A percentile compares a stretch with the other conserved stretches of the same genome.
Evolutionary conservation across 1,284 basidiomycete genomes (phyloP).

Genomic region (Laetiporus sulphureus): DNA sequence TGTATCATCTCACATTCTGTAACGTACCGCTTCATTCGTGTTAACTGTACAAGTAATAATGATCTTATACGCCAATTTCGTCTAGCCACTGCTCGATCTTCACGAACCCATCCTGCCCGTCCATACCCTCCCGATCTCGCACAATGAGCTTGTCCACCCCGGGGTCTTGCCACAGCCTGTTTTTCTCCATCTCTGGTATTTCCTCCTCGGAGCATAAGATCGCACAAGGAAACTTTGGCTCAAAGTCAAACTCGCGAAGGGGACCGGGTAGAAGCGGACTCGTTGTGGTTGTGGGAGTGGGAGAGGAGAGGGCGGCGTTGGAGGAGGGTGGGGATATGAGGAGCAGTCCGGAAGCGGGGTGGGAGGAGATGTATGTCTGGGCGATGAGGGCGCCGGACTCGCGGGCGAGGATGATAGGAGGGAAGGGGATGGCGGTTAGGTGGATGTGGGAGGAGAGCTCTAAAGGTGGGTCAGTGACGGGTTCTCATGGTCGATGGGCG

Average conservation of each 20-base stretch:
- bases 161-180: conserved; percentile 15
- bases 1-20: too few relatives aligned
- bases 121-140: conserved; percentile 6
- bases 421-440: conserved; percentile 48
- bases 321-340: conserved; percentile 51
- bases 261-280: conserved; percentile 31
- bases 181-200: conserved; percentile 6
- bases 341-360: conserved; percentile 54
- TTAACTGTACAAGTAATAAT: too few relatives aligned
- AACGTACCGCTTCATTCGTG: too few relatives aligned
- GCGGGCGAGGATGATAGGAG: conserved; percentile 56
- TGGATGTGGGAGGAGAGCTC: conserved; percentile 35
- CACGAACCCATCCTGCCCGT: conserved; percentile 16
- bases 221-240: conserved; percentile 58
- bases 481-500: too few relatives aligned
- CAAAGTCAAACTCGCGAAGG: conserved; percentile 49
- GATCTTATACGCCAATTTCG: conserved; percentile 16
- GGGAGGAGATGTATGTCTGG: conserved; percentile 60
- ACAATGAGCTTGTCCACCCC: conserved; percentile 16
- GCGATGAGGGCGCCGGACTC: conserved; percentile 47
- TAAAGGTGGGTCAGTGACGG: conserved; percentile 19
- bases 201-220: conserved; percentile 32
- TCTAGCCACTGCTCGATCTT: conserved; percentile 19
- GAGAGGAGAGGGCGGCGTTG: conserved; percentile 27
- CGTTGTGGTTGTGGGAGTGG: conserved; percentile 2